Base-by-base conservation (phyloP, 441 rosid species). In the Corymbia citriodora region DNA sequence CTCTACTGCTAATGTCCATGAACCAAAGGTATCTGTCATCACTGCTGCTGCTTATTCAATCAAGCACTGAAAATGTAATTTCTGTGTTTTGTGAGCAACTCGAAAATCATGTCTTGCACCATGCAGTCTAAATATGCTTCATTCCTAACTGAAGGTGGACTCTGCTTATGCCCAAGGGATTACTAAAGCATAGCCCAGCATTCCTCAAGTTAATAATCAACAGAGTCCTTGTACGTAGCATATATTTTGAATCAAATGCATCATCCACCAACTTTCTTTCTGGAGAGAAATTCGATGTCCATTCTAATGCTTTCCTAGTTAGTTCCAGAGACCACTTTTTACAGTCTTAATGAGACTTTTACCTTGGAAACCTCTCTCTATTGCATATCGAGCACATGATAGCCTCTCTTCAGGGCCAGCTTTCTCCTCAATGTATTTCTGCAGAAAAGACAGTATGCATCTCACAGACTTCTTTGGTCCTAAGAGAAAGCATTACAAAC, bases 321-420 rank as follows among this genome's bases (percentile, higher is more conserved):
- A 72, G 82, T 72, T 72, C 82, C 82, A 72, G 82, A 72, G 82
- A 36, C 45, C 82, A 72, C 49, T 36, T 36, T 72, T 49, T 72
- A 72, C 82, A 72, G 82, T 72, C 82, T 45, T 72, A 36, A 72
- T 72, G 82, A 72, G 82, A 72, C 82, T 19, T 72, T 89, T 92
- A 94, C 96, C 96, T 36, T 61, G 89, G 61, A 95, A 94, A 90
- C 96, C 96, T 90, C 91, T 95, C 87, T 93, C 92, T 57, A 93
- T 89, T 45, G 29, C 85, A 63, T 93, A 92, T 63, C 86, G 90
- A 87, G 92, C 93, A 93, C 93, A 94, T 17, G 81, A 52, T 7
- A 83, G 88, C 55, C 81, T 52, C 86, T 92, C 95, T 88, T 92
- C 92, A 16, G 90, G 90, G 87, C 96, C 95, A 57, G 92, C 36